Evolutionary conservation across 2,329 filamentous ascomycete genomes (phyloP), one percentile per base, ranked within the genome.

Genomic region (Aspergillus chevalieri): DNA sequence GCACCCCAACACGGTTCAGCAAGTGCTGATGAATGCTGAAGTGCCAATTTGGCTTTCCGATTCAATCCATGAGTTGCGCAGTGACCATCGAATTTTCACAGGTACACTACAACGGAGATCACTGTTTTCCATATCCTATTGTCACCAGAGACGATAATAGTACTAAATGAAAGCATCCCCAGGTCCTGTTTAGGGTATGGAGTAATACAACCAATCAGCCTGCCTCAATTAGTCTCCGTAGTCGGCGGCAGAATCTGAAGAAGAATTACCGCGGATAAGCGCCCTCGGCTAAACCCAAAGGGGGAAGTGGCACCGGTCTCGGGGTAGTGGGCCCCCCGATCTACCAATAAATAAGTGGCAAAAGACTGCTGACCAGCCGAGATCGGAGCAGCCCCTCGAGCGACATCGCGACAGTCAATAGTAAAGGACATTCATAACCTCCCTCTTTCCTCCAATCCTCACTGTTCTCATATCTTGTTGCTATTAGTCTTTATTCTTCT

Each of bases 281-380:
- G 41, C 41, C 41, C 10, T 38, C 17, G 6, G 34, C 34, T 38
- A n/a, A 10, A n/a, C 34, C n/a, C 8, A 15, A 41, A 10, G 15
- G 3, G 17, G 38, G 7, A 8, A 17, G 34, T 17, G 34, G 14
- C n/a, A 17, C 38, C 38, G 38, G 17, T 19, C 5, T 21, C 38
- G 38, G 38, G 38, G 34, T 10, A 8, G 34, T 38, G 26, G 26
- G 3, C 17, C 38, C 38, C 21, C 15, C 10, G 19, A 41, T 44
- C 10, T 19, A 9, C 17, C 38, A 47, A 41, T 66, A 64, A 68
- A 67, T 68, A 45, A 59, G 12, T 42, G 21, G 41, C 21, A 19
- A 63, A 63, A 66, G 58, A 49, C 33, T 52, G 66, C 65, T 67
- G 65, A 68, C 65, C 64, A 57, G 55, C 64, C 66, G 66, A 69